These are phyloP conservation scores for Colletotrichum sidae DNA, from an alignment of 2,329 filamentous ascomycete species.

Conservation along the genomic window DNA sequence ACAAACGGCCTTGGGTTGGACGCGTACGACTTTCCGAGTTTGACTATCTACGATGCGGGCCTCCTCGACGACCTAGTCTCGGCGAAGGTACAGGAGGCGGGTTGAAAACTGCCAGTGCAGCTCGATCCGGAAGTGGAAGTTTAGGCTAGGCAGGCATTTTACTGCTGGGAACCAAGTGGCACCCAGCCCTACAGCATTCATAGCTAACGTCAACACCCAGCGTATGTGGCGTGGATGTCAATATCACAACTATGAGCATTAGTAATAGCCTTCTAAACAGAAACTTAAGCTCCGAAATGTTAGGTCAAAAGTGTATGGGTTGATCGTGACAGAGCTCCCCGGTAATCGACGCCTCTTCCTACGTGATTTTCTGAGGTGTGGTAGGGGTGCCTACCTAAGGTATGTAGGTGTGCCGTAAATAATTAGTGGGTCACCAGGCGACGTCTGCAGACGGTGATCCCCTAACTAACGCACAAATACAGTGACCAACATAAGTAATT, in stretches of 20 bases:
- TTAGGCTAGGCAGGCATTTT: constrained; percentile 5
- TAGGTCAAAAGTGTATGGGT: no score
- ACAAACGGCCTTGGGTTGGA: constrained; percentile 27
- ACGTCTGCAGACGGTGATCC: no score
- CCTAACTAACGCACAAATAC: no score
- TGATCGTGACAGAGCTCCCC: no score
- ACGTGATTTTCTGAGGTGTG: no score
- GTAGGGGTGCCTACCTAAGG: no score
- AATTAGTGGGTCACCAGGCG: no score
- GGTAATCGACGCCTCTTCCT: no score
- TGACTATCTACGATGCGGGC: constrained; percentile 4
- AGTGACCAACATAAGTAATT: no score
- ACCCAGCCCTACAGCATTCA: constrained; percentile 25
- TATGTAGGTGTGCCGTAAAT: no score
- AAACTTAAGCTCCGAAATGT: neutral
- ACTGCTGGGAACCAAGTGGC: constrained; percentile 33
- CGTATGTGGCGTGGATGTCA: constrained; percentile 15
- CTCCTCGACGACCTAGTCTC: constrained; percentile 2
- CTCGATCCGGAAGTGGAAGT: constrained; percentile 25
- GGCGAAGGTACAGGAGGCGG: constrained; percentile 19
- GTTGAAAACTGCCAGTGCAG: constrained; percentile 36
- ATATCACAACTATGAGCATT: constrained; percentile 30
- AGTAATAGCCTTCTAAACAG: neutral
- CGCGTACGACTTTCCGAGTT: constrained; percentile 1
- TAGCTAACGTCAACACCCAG: constrained; percentile 1